A percentile compares a stretch with the other conserved stretches of the same genome.
These are phyloP conservation scores for Mariannaea sp. DNA, from an alignment of 2,329 filamentous ascomycete genomes.

Conservation along the genomic window DNA sequence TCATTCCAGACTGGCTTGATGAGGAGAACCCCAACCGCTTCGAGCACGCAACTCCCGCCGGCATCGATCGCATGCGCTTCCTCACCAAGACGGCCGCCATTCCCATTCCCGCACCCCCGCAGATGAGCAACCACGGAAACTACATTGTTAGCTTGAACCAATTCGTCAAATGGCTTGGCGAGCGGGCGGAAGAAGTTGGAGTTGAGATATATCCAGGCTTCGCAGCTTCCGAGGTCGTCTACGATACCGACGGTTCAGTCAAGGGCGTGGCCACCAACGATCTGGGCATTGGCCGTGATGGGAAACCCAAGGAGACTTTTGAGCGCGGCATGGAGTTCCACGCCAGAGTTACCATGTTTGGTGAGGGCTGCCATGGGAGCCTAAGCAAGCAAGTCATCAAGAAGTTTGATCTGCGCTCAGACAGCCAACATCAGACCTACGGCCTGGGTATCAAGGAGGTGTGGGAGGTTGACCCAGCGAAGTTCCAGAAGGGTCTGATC, in stretches of 20 bases:
- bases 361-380: constrained; percentile 94
- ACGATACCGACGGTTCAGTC: constrained; percentile 83
- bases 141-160: constrained; percentile 97
- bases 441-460: constrained; percentile 94
- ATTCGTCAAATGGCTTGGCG: constrained; percentile 92
- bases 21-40: constrained; percentile 89
- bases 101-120: constrained; percentile 85
- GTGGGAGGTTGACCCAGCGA: constrained; percentile 93
- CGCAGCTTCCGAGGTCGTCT: constrained; percentile 90
- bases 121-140: constrained; percentile 98
- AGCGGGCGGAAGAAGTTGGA: constrained; percentile 93
- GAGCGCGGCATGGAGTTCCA: constrained; percentile 99
- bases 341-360: constrained; percentile 87
- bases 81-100: constrained; percentile 80
- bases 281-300: constrained; percentile 79
- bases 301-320: constrained; percentile 86
- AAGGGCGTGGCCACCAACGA: constrained; percentile 96
- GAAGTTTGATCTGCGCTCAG: constrained; percentile 86
- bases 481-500: constrained; percentile 85
- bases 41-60: constrained; percentile 83
- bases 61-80: constrained; percentile 88
- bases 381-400: constrained; percentile 93
- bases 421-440: constrained; percentile 95
- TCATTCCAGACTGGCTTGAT: constrained; percentile 91
- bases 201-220: constrained; percentile 98